Evolutionary conservation across 2,329 filamentous ascomycete species (phyloP).

Genomic region (Podosphaera aphanis): DNA sequence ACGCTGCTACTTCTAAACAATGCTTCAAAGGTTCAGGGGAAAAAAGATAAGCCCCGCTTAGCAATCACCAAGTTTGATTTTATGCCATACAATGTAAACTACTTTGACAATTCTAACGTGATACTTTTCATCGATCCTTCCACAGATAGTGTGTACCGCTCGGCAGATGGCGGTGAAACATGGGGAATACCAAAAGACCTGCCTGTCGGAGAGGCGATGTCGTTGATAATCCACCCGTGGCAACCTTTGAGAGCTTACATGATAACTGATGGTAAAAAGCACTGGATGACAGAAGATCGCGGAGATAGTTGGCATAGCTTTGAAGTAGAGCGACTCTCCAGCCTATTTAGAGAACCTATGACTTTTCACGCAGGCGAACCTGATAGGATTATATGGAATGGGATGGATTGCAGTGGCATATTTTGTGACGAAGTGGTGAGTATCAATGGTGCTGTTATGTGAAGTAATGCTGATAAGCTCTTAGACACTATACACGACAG

Average conservation of each 20-base stretch:
- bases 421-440: conserved; percentile 35
- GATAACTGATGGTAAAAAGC: conserved; percentile 40
- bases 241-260: conserved; percentile 62
- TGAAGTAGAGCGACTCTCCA: conserved; percentile 33
- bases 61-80: conserved; percentile 40
- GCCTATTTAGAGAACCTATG: conserved; percentile 31
- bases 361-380: conserved; percentile 66
- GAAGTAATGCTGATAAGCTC: conserved; percentile 1
- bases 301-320: conserved; percentile 67
- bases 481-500: conserved; percentile 48
- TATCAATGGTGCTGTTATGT: not conserved
- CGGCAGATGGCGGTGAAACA: conserved; percentile 52
- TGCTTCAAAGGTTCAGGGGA: conserved; percentile 9
- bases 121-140: conserved; percentile 49
- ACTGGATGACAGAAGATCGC: conserved; percentile 66
- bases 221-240: conserved; percentile 54
- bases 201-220: conserved; percentile 34
- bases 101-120: conserved; percentile 75
- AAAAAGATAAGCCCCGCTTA: conserved; percentile 33
- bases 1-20: conserved; percentile 8
- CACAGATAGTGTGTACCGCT: conserved; percentile 47
- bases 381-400: conserved; percentile 67
- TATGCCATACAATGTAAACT: conserved; percentile 48
- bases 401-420: conserved; percentile 40
- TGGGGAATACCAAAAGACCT: conserved; percentile 49